phyloP scores from a whole-genome alignment of 148 eudicot genomes.

The Talinum fruticosum region DNA sequence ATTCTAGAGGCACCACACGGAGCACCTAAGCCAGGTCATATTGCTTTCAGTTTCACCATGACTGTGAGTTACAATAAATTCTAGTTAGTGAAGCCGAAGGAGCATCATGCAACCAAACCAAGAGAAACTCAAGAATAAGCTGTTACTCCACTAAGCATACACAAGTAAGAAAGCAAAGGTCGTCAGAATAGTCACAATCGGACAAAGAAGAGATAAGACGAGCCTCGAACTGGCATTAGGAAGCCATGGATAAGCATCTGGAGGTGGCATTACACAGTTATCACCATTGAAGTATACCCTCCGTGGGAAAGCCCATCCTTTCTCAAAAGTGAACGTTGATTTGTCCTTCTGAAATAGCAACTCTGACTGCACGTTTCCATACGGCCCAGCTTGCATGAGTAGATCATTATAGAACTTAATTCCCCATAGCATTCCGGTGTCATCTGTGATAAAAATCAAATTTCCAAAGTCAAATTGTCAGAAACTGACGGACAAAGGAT shows the following conservation, averaged over 20 bases:
- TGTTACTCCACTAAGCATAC: slow-evolving; percentile 19
- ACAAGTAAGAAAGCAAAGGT: slow-evolving; percentile 27
- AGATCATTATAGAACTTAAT: slow-evolving; percentile 49
- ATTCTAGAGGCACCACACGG: slow-evolving; percentile 12
- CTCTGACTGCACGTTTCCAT: slow-evolving; percentile 64
- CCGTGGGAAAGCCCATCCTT: slow-evolving; percentile 70
- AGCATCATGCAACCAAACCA: slow-evolving; percentile 11
- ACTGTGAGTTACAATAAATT: slow-evolving; percentile 3
- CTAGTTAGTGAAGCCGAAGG: slow-evolving; percentile 2
- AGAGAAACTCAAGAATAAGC: slow-evolving; percentile 1
- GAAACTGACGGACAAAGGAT: neutral
- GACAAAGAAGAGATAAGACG: slow-evolving; percentile 21
- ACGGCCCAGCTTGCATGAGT: slow-evolving; percentile 54
- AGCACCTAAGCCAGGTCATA: slow-evolving; percentile 17
- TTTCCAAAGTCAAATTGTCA: slow-evolving; percentile 3
- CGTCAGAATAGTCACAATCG: slow-evolving; percentile 19
- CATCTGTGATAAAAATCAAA: slow-evolving; percentile 43
- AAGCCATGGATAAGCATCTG: slow-evolving; percentile 59
- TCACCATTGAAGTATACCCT: slow-evolving; percentile 64
- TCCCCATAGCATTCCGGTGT: slow-evolving; percentile 65
- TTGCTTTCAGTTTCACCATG: slow-evolving; percentile 12
- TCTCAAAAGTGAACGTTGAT: slow-evolving; percentile 49
- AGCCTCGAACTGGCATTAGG: slow-evolving; percentile 44
- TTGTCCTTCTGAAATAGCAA: slow-evolving; percentile 54
- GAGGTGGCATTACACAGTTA: slow-evolving; percentile 73